Base-by-base conservation (phyloP, 768 basidiomycete species). In the Leucogyrophana mollusca region DNA sequence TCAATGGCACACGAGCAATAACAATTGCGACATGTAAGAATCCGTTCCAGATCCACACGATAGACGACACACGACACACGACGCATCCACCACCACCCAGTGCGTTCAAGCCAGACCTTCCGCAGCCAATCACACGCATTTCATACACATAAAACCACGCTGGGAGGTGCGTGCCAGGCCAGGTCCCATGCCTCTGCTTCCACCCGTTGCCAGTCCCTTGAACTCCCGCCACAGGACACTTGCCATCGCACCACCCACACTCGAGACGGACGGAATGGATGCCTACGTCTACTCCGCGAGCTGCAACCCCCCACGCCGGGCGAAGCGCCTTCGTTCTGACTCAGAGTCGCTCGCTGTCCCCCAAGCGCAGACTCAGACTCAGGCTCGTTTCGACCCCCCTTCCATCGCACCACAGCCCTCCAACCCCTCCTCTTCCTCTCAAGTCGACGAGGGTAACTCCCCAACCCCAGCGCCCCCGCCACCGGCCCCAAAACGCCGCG, bases 401-500 rank as follows among this genome's bases (percentile, higher is more conserved):
- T 23, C 41, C 34, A 22, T 46, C 16, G 35, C 34, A 0, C 18
- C 42, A 22, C 43, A 18, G 20, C 18, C 49, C 11, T 35, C 33
- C 22, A 47, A 14, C 49, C 43, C 43, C 20, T 14, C 33, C 39
- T 52, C 42, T 0, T 50, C 53, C 25, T 52, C 47, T 9, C 44
- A 42, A 17, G 59, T 58, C 9, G 63, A 64, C 18, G 64, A 61
- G 8, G 57, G 60, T 40, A 67, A 69, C 46, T 60, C 61, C 36
- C 33, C 56, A 40, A 47, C 51, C 21, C 48, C 56, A 1, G 41
- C 56, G 16, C 51, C 50, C 6, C 38, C 55, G 6, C 53, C 61
- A 0, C 61, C 66, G 9, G 23, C 61, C 10, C 67, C 75, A 9
- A 86, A 80, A 60, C 82, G 86, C 17, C 85, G 87, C 3, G 82